These are phyloP conservation scores for Fusarium odoratissimum DNA, from an alignment of 2,329 filamentous ascomycete genomes.

Conservation along the genomic window DNA sequence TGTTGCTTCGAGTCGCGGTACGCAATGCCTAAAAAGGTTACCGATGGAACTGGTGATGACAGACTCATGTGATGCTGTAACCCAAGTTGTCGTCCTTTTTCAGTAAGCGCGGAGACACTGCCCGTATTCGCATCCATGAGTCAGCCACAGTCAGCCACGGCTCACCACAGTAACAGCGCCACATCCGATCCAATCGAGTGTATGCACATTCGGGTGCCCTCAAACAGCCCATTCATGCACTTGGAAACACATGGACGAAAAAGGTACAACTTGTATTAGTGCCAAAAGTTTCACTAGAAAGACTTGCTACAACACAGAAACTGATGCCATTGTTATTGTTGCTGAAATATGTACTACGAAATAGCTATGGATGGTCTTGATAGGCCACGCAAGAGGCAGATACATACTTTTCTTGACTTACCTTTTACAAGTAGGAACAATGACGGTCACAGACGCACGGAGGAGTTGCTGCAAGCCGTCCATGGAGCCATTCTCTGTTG, in stretches of 20 bases:
- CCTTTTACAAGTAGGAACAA: background rate
- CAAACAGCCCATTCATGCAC: background rate
- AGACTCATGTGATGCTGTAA: slow-evolving; percentile 31
- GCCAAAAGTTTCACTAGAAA: background rate
- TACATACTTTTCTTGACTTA: background rate
- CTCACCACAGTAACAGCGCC: background rate
- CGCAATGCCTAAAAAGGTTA: slow-evolving; percentile 21
- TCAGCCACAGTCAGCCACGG: slow-evolving; percentile 3
- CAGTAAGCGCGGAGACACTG: background rate
- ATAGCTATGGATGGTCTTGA: background rate
- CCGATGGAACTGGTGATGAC: slow-evolving; percentile 13
- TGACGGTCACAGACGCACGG: background rate
- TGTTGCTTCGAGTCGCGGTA: background rate
- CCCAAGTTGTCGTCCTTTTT: slow-evolving; percentile 11
- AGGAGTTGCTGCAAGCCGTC: too few relatives aligned
- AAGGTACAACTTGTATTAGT: background rate
- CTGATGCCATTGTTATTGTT: background rate
- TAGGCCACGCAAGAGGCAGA: background rate
- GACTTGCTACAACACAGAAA: background rate
- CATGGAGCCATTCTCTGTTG: background rate
- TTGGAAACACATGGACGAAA: background rate
- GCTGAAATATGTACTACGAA: background rate
- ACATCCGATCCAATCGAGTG: background rate
- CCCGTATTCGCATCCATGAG: background rate
- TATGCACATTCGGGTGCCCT: background rate